Evolutionary conservation across 2,329 filamentous ascomycete species (phyloP).

Genomic region (Stenocarpella maydis): DNA sequence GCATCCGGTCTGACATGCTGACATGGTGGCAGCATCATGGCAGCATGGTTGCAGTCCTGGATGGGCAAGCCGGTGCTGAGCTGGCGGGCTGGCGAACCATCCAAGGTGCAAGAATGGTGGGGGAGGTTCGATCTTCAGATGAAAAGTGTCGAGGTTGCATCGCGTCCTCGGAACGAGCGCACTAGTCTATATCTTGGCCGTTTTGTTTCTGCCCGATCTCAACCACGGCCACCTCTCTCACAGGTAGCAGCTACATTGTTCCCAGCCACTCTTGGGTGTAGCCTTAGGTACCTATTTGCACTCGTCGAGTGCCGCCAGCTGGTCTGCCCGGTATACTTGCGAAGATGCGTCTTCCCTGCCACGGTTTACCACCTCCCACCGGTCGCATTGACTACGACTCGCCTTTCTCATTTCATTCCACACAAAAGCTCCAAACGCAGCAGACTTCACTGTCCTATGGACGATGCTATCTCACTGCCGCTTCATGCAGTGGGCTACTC

Average conservation of each 20-base stretch:
- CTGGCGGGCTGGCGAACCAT: not conserved
- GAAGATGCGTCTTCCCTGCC: constrained; percentile 17
- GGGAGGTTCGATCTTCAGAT: not conserved
- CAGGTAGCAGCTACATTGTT: not conserved
- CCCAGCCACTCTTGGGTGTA: not conserved
- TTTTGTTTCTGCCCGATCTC: not conserved
- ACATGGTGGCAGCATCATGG: no score
- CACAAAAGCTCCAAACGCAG: not conserved
- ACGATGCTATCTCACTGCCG: not conserved
- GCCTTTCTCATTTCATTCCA: constrained; percentile 12
- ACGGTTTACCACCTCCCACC: not conserved
- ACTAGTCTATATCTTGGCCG: no score
- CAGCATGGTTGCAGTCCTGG: constrained; percentile 11
- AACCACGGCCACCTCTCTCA: not conserved
- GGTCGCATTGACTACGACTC: constrained; percentile 18
- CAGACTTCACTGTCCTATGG: not conserved
- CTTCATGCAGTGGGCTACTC: constrained; percentile 10
- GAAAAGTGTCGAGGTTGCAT: constrained; percentile 20
- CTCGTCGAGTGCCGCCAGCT: not conserved
- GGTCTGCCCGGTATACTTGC: not conserved
- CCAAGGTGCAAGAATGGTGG: not conserved
- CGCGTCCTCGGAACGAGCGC: constrained; percentile 1
- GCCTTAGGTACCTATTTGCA: not conserved
- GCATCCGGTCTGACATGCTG: not conserved
- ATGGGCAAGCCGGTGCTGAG: constrained; percentile 4